Evolutionary conservation across 2,329 filamentous ascomycete species (phyloP).

Genomic region (Podosphaera leucotricha): DNA sequence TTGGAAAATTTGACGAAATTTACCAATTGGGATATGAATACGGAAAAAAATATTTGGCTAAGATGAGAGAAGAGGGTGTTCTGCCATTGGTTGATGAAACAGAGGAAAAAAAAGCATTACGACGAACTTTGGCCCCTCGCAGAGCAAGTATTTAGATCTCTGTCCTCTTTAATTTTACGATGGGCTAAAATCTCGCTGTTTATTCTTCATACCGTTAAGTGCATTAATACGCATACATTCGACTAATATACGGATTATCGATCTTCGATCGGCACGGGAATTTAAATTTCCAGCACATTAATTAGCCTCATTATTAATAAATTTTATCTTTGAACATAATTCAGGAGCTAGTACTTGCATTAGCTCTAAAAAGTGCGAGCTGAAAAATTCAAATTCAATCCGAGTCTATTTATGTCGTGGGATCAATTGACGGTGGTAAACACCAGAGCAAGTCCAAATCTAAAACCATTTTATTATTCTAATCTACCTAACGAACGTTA

Average conservation of each 20-base stretch:
- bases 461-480: too few relatives aligned
- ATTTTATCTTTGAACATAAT: background rate
- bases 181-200: background rate
- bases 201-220: too few relatives aligned
- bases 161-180: background rate
- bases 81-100: constrained; percentile 47
- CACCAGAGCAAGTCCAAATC: too few relatives aligned
- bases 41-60: constrained; percentile 56
- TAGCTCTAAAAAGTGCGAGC: background rate
- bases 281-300: too few relatives aligned
- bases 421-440: too few relatives aligned
- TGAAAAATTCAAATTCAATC: too few relatives aligned
- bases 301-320: background rate
- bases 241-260: too few relatives aligned
- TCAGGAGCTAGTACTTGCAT: background rate
- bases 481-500: too few relatives aligned
- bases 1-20: constrained; percentile 94
- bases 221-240: too few relatives aligned
- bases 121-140: constrained; percentile 57
- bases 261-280: too few relatives aligned
- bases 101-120: constrained; percentile 52
- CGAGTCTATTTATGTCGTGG: too few relatives aligned
- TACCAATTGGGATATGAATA: constrained; percentile 73
- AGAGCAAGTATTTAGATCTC: constrained; percentile 43
- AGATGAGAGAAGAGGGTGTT: constrained; percentile 54